Evolutionary conservation across 768 basidiomycete genomes (phyloP).

Genomic region (Scleroderma citrinum): DNA sequence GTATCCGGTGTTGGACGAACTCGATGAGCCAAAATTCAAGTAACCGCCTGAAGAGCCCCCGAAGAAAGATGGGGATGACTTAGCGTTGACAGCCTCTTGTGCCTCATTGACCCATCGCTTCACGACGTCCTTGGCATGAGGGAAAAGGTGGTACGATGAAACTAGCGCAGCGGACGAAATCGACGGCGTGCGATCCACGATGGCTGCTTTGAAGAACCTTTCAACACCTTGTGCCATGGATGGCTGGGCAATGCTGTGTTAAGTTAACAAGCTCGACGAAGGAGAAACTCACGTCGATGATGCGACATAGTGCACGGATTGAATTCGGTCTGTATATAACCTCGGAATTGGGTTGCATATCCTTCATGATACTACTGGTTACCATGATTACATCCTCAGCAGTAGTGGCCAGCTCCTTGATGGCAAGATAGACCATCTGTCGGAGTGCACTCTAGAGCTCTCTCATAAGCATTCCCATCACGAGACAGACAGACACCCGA

Average conservation of each 20-base stretch:
- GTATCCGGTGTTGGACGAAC: constrained; percentile 51
- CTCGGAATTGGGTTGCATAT: constrained; percentile 98
- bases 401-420: constrained; percentile 94
- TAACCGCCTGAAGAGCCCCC: constrained; percentile 51
- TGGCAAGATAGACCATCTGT: constrained; percentile 97
- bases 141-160: constrained; percentile 95
- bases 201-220: constrained; percentile 98
- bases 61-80: constrained; percentile 69
- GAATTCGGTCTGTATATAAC: constrained; percentile 98
- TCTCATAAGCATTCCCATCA: constrained; percentile 6
- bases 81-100: constrained; percentile 92
- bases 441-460: constrained; percentile 75
- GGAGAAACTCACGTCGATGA: constrained; percentile 81
- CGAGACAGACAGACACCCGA: constrained; percentile 11
- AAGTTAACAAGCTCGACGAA: constrained; percentile 36
- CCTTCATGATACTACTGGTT: constrained; percentile 99
- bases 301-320: constrained; percentile 91
- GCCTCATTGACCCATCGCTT: constrained; percentile 99
- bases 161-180: constrained; percentile 96
- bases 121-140: constrained; percentile 89
- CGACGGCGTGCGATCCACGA: constrained; percentile 93
- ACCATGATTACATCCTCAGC: constrained; percentile 99
- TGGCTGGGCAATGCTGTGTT: constrained; percentile 47
- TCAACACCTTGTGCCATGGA: constrained; percentile 99
- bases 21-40: constrained; percentile 61